These are phyloP conservation scores for Fomitopsis palustris DNA, from an alignment of 1,284 basidiomycete species.

Conservation along the genomic window DNA sequence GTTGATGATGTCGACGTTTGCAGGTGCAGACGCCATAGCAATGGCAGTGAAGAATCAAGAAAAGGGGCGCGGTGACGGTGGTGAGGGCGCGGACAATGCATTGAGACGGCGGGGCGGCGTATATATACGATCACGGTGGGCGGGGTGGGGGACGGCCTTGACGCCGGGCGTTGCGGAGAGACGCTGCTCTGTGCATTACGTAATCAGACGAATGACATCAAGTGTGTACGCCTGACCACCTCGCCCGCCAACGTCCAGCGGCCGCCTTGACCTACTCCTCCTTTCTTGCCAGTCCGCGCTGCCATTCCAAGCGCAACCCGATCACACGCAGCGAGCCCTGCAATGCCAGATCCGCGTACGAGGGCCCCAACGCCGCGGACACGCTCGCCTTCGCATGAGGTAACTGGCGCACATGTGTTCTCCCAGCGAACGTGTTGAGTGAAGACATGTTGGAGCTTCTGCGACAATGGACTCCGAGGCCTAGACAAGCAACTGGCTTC, in stretches of 20 bases:
- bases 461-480: background rate
- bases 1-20: constrained; percentile 45
- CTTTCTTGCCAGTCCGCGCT: background rate
- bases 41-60: background rate
- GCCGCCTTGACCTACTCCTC: background rate
- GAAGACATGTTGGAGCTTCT: background rate
- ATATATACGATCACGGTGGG: background rate
- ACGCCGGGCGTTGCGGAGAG: background rate
- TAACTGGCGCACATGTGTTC: background rate
- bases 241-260: background rate
- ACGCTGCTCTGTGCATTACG: background rate
- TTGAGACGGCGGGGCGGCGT: background rate
- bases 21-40: constrained; percentile 10
- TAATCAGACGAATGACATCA: constrained; percentile 1
- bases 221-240: background rate
- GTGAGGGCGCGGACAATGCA: background rate
- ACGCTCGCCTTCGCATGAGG: background rate
- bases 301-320: background rate
- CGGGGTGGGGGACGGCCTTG: background rate
- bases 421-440: background rate
- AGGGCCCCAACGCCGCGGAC: background rate
- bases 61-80: background rate
- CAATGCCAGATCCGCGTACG: background rate
- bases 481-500: background rate
- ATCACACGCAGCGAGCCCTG: background rate